These are phyloP conservation scores for Cladosporium cucumerinum DNA, from an alignment of 2,329 filamentous ascomycete species.

Conservation along the genomic window DNA sequence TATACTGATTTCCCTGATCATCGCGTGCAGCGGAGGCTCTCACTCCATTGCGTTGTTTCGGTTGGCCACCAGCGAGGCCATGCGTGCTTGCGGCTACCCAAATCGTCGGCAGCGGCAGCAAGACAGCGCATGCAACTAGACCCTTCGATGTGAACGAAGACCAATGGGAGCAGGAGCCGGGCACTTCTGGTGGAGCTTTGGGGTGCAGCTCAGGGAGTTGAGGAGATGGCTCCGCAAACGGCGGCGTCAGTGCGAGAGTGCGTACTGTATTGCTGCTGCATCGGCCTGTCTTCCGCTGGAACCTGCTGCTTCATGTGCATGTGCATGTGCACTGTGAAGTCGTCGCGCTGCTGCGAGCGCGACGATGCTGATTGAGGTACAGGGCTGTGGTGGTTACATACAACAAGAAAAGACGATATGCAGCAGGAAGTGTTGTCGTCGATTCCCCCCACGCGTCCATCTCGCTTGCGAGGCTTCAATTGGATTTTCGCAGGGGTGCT, in stretches of 20 bases:
- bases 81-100: neutral
- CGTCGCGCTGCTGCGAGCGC: neutral
- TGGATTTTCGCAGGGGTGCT: constrained; percentile 10
- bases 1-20: constrained; percentile 3
- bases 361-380: neutral
- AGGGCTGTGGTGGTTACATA: neutral
- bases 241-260: neutral
- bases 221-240: constrained; percentile 6
- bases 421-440: constrained; percentile 9
- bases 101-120: neutral
- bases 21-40: neutral
- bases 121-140: constrained; percentile 8
- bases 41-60: neutral
- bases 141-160: neutral
- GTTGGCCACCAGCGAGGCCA: neutral
- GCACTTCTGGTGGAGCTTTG: constrained; percentile 3
- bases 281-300: neutral
- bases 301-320: constrained; percentile 14
- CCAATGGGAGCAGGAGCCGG: constrained; percentile 9
- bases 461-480: constrained; percentile 8
- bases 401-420: neutral
- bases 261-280: neutral
- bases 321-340: constrained; percentile 5
- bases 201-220: neutral
- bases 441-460: constrained; percentile 1